phyloP scores from a whole-genome alignment of 1,139 yeast species.

The Suhomyces yuchorum region DNA sequence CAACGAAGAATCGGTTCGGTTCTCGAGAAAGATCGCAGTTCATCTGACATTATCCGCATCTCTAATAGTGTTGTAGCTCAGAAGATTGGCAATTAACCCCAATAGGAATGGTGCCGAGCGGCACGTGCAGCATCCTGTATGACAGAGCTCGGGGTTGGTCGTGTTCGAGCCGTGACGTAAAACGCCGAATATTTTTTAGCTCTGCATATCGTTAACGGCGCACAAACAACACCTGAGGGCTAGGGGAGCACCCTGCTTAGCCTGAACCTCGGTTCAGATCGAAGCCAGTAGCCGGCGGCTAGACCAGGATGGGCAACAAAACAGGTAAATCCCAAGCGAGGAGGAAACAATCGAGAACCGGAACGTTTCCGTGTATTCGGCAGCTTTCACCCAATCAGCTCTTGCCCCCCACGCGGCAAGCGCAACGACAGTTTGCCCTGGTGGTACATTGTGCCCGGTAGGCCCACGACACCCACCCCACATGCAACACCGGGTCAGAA shows the following conservation, averaged over 20 bases:
- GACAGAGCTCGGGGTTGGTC: neutral
- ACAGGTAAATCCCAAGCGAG: no score
- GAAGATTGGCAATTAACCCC: neutral
- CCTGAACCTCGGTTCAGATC: neutral
- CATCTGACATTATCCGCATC: no score
- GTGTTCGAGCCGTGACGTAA: constrained; percentile 1
- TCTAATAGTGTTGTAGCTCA: no score
- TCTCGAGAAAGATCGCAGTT: no score
- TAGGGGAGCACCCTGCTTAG: no score
- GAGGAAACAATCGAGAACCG: no score
- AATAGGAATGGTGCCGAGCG: neutral
- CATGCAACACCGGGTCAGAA: neutral
- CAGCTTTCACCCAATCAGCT: no score
- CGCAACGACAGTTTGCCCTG: neutral
- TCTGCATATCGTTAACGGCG: constrained; percentile 1
- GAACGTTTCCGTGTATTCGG: no score
- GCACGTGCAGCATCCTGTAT: no score
- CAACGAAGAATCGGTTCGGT: neutral
- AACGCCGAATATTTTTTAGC: constrained; percentile 7
- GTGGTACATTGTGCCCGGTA: neutral
- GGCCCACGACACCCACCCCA: neutral
- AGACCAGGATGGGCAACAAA: no score
- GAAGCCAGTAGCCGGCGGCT: neutral
- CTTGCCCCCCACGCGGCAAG: neutral
- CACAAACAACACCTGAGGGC: neutral